Base-by-base conservation (phyloP, 768 basidiomycete genomes). In the Mycena haematopus region DNA sequence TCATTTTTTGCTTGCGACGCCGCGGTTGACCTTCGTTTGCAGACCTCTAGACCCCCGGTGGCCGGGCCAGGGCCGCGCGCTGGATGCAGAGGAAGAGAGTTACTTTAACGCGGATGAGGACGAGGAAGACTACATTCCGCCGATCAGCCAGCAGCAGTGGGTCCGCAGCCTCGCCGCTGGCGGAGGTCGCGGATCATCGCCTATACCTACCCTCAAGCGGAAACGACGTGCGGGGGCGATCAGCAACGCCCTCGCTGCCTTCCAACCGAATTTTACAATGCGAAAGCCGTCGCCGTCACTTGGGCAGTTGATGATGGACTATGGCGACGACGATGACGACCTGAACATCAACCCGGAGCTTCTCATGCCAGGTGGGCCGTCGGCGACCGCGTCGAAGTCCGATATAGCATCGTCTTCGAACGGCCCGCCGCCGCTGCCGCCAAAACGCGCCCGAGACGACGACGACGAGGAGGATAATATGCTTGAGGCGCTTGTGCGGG, bases 81-180 rank as follows among this genome's bases (percentile, higher is more conserved):
- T 87, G 60, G 92, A 93, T 65, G 81, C 81, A 6, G 91, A 92
- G 63, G 96, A 99, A 73, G 96, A 99, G 73, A 86, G 90, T 62
- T 99, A 97, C 78, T 98, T 97, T 83, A 94, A 96, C 69, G 83
- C 79, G 29, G 92, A 92, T 42, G 93, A 95, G 46, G 93, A 95
- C 67, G 79, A 82, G 35, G 80, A 82, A 19, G 69, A 82, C 38
- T 63, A 74, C 47, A 68, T 79, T 38, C 78, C 76, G 56, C 70
- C 79, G 9, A 78, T 79, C 56, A 78, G 75, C 49, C 76, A 77
- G 44, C 75, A 69, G 52, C 65, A 74, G 62, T 80, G 77, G 74
- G 68, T 75, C 3, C 77, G 73, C 52, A 72, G 73, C 15, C 65
- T 69, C 29, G 69, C 66, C 47, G 62, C 65, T 6, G 65, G 60